Evolutionary conservation across 805 yeast species (phyloP).

Genomic region (Lachancea nothofagi): DNA sequence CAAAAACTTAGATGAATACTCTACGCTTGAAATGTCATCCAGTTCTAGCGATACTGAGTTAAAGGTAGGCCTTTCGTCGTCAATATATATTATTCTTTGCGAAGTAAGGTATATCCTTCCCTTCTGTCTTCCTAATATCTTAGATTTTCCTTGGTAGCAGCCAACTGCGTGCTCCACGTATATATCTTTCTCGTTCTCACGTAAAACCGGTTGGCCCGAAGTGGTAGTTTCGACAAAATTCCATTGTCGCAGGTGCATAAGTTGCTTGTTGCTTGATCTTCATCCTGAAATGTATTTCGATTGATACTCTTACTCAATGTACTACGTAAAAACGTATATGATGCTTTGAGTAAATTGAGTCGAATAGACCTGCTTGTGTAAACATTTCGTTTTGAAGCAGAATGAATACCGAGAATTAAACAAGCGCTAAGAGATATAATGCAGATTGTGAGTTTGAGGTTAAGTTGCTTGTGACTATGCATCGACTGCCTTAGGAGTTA

Average conservation of each 20-base stretch:
- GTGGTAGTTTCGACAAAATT: slow-evolving; percentile 35
- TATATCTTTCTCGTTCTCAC: slow-evolving; percentile 47
- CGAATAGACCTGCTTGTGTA: too few species aligned
- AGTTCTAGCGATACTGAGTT: slow-evolving; percentile 46
- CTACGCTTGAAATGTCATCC: slow-evolving; percentile 37
- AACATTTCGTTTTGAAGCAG: too few species aligned
- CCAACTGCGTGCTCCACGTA: slow-evolving; percentile 57
- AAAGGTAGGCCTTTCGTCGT: slow-evolving; percentile 38
- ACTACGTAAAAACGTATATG: too few species aligned
- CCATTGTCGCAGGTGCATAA: slow-evolving; percentile 28
- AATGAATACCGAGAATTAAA: not conserved
- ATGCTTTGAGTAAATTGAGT: too few species aligned
- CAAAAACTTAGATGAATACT: slow-evolving; percentile 51
- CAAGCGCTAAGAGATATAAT: too few species aligned
- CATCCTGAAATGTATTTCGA: too few species aligned
- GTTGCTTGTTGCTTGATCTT: too few species aligned
- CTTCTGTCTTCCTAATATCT: slow-evolving; percentile 55
- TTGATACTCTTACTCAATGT: too few species aligned
- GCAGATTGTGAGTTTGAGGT: not conserved
- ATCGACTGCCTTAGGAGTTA: not conserved
- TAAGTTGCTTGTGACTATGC: not conserved
- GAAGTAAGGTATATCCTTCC: slow-evolving; percentile 80
- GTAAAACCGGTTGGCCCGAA: slow-evolving; percentile 36
- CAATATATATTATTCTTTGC: slow-evolving; percentile 67
- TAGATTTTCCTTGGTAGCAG: slow-evolving; percentile 68